Base-by-base conservation (phyloP, 2,329 filamentous ascomycete genomes). In the Fusarium sp. region DNA sequence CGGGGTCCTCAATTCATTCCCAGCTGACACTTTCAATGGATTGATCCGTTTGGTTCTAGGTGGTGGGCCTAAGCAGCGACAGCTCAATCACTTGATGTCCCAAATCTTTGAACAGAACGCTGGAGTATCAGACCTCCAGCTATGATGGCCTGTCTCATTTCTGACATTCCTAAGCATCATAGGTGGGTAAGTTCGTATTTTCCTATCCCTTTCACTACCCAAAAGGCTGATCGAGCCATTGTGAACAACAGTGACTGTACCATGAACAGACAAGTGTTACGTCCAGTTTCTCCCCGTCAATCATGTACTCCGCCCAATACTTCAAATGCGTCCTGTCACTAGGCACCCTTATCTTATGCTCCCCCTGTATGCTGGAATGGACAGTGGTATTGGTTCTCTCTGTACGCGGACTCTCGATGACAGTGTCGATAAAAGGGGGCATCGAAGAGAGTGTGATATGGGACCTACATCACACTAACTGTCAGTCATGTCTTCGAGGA, bases 301-400 rank as follows among this genome's bases (percentile, higher is more conserved):
- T n/a, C n/a, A n/a, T n/a, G n/a, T n/a, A n/a, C n/a, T n/a, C n/a
- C n/a, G n/a, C n/a, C n/a, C n/a, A n/a, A n/a, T n/a, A n/a, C n/a
- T n/a, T n/a, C n/a, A n/a, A n/a, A n/a, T n/a, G n/a, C n/a, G n/a
- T n/a, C n/a, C n/a, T n/a, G n/a, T n/a, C n/a, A n/a, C n/a, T n/a
- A n/a, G n/a, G n/a, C n/a, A n/a, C n/a, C n/a, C n/a, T n/a, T n/a
- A n/a, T 21, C 6, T 46, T 1, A 15, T 21, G 4, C 12, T 21
- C 9, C 4, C 11, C 3, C 3, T 15, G 6, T 21, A 7, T 19
- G 8, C 42, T 10, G 0, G 2, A 12, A 3, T 3, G 42, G 7
- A 8, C 7, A 44, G 16, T 15, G 3, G 1, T 27, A 12, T 15
- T 4, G 6, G 18, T 46, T 29, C 21, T 31, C 21, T 31, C 9